Base-by-base conservation (phyloP, 2,329 filamentous ascomycete species). In the Neurospora sp. region DNA sequence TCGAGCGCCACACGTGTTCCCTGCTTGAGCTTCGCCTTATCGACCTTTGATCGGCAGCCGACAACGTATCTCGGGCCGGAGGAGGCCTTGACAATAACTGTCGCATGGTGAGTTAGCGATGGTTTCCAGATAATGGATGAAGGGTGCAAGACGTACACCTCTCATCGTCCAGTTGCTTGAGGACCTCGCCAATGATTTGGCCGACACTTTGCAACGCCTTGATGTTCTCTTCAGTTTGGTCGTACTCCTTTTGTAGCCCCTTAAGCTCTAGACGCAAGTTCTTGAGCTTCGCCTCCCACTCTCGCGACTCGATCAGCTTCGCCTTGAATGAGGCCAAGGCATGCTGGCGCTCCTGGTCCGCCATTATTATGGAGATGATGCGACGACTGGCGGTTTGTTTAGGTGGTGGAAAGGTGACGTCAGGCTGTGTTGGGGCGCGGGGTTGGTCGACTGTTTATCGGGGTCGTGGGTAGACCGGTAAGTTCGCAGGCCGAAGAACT, bases 271-370 rank as follows among this genome's bases (percentile, higher is more conserved):
- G 85, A 73, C 96, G 92, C 77, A 99, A 84, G 68, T 91, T 89
- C 85, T 98, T 99, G 72, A 99, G 88, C 86, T 98, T 99, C 68
- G 95, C 91, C 82, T 99, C 96, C 93, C 93, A 98, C 86, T 99
- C 96, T 82, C 96, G 89, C 76, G 96, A 97, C 82, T 99, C 95
- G 78, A 97, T 87, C 77, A 95, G 87, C 84, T 92, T 93, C 72
- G 86, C 83, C 80, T 93, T 93, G 85, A 93, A 95, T 71, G 90
- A 88, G 78, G 90, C 85, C 77, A 95, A 89, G 78, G 92, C 91
- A 79, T 90, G 86, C 76, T 90, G 82, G 80, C 87, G 85, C 82
- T 88, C 86, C 77, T 84, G 82, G 74, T 89, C 86, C 74, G 83
- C 80, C 84, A 86, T 87, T 52, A 7, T 15, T 74, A 70, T 67